Conservation (phyloP, 1,284 basidiomycete species). For the Cutaneotrichosporon cavernicola region DNA sequence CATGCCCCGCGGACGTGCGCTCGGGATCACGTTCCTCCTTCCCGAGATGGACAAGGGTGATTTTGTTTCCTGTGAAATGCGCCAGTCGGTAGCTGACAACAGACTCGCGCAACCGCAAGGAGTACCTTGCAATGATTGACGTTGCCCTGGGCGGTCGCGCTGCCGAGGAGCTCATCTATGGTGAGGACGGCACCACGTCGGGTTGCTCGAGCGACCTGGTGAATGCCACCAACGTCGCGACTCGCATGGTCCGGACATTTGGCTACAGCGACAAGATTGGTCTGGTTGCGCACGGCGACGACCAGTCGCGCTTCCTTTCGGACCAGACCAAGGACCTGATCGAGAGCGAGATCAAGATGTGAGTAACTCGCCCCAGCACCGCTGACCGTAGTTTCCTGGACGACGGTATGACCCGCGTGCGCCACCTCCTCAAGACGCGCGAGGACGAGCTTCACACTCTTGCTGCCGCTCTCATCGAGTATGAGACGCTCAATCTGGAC, state of each 20-base stretch:
- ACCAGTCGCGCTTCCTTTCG: constrained; percentile 68
- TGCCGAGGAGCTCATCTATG: constrained; percentile 89
- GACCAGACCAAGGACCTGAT: constrained; percentile 74
- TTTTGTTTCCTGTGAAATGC: constrained; percentile 4
- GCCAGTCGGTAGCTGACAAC: not conserved
- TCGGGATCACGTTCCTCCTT: constrained; percentile 82
- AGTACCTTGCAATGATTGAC: constrained; percentile 64
- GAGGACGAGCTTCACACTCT: constrained; percentile 80
- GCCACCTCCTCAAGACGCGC: constrained; percentile 66
- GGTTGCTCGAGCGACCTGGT: constrained; percentile 86
- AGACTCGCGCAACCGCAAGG: constrained; percentile 50
- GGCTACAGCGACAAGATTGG: constrained; percentile 84
- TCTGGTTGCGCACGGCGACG: constrained; percentile 69
- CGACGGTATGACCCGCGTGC: constrained; percentile 69
- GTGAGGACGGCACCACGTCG: constrained; percentile 79
- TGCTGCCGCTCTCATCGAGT: constrained; percentile 81
- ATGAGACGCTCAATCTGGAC: constrained; percentile 84
- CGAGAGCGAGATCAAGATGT: constrained; percentile 77
- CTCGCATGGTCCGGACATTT: constrained; percentile 77
- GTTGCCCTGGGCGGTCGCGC: constrained; percentile 90
- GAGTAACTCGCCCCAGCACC: constrained; percentile 54
- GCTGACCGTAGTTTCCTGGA: constrained; percentile 65
- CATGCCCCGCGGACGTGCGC: constrained; percentile 85
- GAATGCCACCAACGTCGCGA: constrained; percentile 73
- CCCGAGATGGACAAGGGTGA: constrained; percentile 71